These are phyloP conservation scores for Aureobasidium subglaciale DNA, from an alignment of 2,329 filamentous ascomycete genomes.

Conservation along the genomic window DNA sequence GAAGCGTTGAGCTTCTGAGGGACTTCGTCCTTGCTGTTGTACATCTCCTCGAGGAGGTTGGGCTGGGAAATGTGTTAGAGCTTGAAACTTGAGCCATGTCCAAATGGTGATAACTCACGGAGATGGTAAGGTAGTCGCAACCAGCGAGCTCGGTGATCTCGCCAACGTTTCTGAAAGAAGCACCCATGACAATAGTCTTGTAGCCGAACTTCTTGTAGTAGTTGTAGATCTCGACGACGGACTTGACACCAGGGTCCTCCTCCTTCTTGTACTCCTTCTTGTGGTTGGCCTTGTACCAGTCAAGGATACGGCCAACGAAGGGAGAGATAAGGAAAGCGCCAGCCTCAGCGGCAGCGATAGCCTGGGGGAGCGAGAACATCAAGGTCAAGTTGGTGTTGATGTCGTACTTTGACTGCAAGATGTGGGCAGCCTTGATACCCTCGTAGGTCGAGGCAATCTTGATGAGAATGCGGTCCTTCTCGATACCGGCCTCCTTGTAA, in stretches of 20 bases:
- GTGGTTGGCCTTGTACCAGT: conserved; percentile 96
- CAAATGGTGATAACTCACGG: conserved; percentile 50
- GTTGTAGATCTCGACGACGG: conserved; percentile 92
- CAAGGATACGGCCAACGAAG: conserved; percentile 97
- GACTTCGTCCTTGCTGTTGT: conserved; percentile 72
- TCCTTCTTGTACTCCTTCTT: conserved; percentile 88
- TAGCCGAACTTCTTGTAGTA: conserved; percentile 99
- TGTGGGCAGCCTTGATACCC: conserved; percentile 97
- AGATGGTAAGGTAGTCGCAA: conserved; percentile 98
- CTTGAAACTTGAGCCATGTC: neutral
- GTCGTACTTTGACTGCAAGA: conserved; percentile 89
- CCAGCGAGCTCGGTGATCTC: conserved; percentile 98
- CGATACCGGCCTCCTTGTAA: conserved; percentile 85
- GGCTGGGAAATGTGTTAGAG: conserved; percentile 48
- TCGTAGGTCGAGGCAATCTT: conserved; percentile 99
- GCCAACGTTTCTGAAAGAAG: conserved; percentile 90
- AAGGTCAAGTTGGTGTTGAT: conserved; percentile 99
- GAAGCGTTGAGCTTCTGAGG: conserved; percentile 86
- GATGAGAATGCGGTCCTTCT: conserved; percentile 92
- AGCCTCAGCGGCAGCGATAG: conserved; percentile 92
- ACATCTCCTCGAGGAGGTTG: conserved; percentile 86
- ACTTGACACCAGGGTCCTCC: conserved; percentile 94
- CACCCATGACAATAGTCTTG: conserved; percentile 99
- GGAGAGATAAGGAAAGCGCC: conserved; percentile 96
- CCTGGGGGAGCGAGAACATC: conserved; percentile 94